Conservation (phyloP, 2,329 filamentous ascomycete species). For the Balansia obtecta region DNA sequence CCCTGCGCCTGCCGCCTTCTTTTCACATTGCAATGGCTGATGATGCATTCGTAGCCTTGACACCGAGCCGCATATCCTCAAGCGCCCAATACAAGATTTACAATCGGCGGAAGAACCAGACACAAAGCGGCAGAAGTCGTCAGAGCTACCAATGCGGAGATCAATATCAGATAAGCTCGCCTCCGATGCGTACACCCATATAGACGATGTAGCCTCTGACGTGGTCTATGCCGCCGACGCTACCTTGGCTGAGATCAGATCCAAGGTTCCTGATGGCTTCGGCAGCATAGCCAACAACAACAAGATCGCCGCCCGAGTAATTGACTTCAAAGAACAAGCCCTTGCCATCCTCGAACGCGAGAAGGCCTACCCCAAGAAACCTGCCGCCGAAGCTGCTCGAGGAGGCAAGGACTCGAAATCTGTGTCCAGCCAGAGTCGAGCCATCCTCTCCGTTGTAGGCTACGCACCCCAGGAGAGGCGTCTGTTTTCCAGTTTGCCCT, state of each 20-base stretch:
- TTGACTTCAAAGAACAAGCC: constrained; percentile 49
- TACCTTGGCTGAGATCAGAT: constrained; percentile 34
- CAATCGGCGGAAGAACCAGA: constrained; percentile 37
- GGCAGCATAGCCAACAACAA: constrained; percentile 20
- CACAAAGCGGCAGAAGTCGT: constrained; percentile 48
- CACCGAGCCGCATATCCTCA: constrained; percentile 39
- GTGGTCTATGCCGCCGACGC: constrained; percentile 35
- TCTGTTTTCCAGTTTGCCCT: constrained; percentile 71
- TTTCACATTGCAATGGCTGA: constrained; percentile 15
- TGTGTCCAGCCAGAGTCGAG: constrained; percentile 29
- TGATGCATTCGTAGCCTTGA: constrained; percentile 35
- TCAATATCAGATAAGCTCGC: constrained; percentile 43
- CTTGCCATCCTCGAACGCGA: constrained; percentile 51
- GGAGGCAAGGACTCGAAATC: constrained; percentile 26
- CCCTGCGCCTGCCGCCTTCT: too few species aligned
- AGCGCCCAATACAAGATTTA: constrained; percentile 35
- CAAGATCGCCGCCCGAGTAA: constrained; percentile 30
- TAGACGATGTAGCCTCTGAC: constrained; percentile 54
- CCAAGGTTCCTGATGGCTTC: constrained; percentile 16
- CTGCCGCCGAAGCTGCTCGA: constrained; percentile 23
- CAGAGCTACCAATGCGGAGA: constrained; percentile 24
- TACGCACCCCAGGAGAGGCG: constrained; percentile 63
- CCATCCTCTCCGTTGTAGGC: constrained; percentile 66
- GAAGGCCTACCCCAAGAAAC: constrained; percentile 33
- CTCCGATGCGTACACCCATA: constrained; percentile 39